Base-by-base conservation (phyloP, 164 flowering plant genomes). In the Houttuynia cordata region DNA sequence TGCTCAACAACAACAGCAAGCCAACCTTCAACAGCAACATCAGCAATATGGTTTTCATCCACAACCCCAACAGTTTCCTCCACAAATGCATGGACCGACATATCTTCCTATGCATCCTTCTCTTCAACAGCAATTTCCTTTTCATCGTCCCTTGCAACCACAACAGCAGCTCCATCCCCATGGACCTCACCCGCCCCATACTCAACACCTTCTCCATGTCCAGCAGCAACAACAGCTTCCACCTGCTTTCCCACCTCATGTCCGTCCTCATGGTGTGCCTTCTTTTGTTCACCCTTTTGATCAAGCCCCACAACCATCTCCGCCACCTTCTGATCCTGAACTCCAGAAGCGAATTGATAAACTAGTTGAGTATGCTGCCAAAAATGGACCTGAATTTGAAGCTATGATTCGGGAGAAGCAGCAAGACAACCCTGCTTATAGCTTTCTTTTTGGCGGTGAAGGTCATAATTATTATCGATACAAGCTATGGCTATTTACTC, bases 361-460 rank as follows among this genome's bases (percentile, higher is more conserved):
- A 57, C 84, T 87, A 62, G 88, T 83, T 17, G 97, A 93, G 70
- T 93, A 93, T 77, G 66, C 87, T 57, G 79, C 80, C 23, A 90
- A 86, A 81, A 85, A 88, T 68, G 99, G 99, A 41, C 99, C 96
- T 30, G 95, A 90, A 66, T 93, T 93, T 71, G 99, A 93, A 74
- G 87, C 85, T 51, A 87, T 90, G 96, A 83, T 93, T 42, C 87
- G 99, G 52, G 96, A 88, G 67, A 90, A 87, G 64, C 91, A 93
- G 74, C 81, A 79, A 62, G 95, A 86, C 40, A 90, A 90, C 75
- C 99, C 99, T 59, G 96, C 75, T 34, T 93, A 93, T 56, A 66
- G 81, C 65, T 93, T 93, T 64, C 84, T 90, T 49, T 90, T 93
- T 77, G 99, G 99, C 40, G 96, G 86, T 10, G 99, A 93, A 56